Evolutionary conservation across 495 filamentous ascomycete genomes (phyloP).

Genomic region (Hypoxylon fuscum): DNA sequence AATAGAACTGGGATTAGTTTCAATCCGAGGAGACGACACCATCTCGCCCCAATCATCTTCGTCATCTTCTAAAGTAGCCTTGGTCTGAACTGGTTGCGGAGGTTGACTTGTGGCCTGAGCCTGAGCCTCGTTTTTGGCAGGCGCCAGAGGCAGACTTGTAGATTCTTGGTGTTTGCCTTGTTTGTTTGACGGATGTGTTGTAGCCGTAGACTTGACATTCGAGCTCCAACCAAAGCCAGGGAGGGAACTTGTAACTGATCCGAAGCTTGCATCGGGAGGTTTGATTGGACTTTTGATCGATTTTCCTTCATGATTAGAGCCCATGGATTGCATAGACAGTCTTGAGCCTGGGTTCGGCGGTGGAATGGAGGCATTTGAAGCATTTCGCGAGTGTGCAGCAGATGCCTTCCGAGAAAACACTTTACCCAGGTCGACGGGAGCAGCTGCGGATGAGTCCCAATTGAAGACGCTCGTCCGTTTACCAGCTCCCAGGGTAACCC

Average conservation of each 20-base stretch:
- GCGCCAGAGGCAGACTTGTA: not conserved
- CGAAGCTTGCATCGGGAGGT: not conserved
- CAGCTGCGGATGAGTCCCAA: conserved; percentile 61
- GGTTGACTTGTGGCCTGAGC: not conserved
- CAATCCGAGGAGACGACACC: conserved; percentile 55
- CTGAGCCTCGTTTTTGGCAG: conserved; percentile 1
- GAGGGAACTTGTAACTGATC: not conserved
- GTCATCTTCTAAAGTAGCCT: conserved; percentile 43
- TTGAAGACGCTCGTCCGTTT: conserved; percentile 59
- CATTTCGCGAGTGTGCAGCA: conserved; percentile 29
- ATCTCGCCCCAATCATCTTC: conserved; percentile 68
- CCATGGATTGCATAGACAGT: conserved; percentile 1
- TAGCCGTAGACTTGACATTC: conserved; percentile 9
- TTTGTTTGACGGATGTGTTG: not conserved
- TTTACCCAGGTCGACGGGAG: conserved; percentile 55
- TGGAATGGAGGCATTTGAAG: conserved; percentile 32
- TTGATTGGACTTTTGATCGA: conserved; percentile 30
- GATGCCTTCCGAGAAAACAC: conserved; percentile 50
- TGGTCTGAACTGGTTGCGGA: not conserved
- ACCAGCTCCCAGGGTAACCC: conserved; percentile 54
- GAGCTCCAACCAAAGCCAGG: conserved; percentile 37
- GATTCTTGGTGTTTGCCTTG: not conserved
- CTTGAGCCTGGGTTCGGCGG: conserved; percentile 2
- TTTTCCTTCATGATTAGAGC: conserved; percentile 1
- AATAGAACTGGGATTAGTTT: conserved; percentile 18